phyloP scores from a whole-genome alignment of 179 eudicot species.

The Camellia oleifera region DNA sequence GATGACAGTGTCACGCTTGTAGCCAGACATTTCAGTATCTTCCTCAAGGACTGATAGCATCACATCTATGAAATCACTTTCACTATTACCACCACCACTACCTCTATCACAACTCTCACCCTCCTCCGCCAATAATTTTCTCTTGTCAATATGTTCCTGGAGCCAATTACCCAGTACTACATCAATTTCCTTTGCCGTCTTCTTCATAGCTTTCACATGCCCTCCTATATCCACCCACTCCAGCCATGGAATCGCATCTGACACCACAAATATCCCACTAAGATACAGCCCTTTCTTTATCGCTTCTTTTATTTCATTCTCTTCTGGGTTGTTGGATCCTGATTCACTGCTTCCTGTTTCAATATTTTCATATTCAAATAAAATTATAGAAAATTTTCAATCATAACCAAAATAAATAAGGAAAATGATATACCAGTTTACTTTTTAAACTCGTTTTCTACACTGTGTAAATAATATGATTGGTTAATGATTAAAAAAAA shows the following conservation, averaged over 20 bases:
- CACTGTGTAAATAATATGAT: too few species aligned
- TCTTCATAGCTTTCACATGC: constrained; percentile 20
- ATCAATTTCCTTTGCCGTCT: constrained; percentile 19
- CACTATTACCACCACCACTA: background rate
- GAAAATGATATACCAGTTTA: too few species aligned
- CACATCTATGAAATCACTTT: constrained; percentile 20
- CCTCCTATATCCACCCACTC: constrained; percentile 35
- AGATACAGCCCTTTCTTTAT: constrained; percentile 18
- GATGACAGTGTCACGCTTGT: constrained; percentile 15
- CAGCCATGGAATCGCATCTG: constrained; percentile 26
- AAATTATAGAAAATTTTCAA: too few species aligned
- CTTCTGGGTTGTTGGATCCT: background rate
- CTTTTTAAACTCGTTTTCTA: too few species aligned
- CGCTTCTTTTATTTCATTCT: background rate
- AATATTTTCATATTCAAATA: too few species aligned
- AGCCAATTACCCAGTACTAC: constrained; percentile 22
- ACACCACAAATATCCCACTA: constrained; percentile 19
- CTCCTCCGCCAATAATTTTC: background rate
- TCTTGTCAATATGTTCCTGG: constrained; percentile 22
- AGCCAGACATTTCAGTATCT: constrained; percentile 8
- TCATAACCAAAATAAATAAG: too few species aligned
- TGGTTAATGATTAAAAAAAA: too few species aligned
- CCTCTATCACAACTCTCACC: background rate
- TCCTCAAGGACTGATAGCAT: constrained; percentile 13
- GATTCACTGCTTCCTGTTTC: too few species aligned